Conservation (phyloP, 2,329 filamentous ascomycete species). For the Botrytis pseudocinerea region DNA sequence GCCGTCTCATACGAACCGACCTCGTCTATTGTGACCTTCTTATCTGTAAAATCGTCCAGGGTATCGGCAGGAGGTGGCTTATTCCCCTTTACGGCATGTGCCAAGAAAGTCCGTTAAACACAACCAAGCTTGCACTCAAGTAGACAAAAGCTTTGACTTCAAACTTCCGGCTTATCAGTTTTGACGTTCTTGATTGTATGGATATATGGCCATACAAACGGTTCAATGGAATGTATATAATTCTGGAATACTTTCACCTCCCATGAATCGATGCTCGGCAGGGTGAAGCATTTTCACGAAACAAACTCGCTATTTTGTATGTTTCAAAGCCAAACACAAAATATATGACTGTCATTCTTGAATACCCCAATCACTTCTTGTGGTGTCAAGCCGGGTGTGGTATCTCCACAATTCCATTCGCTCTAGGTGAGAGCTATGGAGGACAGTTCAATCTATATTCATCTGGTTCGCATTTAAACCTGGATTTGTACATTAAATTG, state of each 20-base stretch:
- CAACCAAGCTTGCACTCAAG: neutral
- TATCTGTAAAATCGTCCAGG: neutral
- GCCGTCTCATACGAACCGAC: neutral
- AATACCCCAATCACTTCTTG: neutral
- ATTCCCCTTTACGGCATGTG: neutral
- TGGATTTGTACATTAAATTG: neutral
- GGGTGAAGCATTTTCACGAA: neutral
- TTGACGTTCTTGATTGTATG: neutral
- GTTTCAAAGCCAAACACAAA: neutral
- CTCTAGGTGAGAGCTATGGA: too few species aligned
- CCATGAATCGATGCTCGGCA: neutral
- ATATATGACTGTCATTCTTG: neutral
- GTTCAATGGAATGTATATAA: neutral
- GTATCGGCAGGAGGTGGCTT: neutral
- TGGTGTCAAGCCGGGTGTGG: neutral
- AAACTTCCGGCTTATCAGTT: neutral
- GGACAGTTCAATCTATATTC: too few species aligned
- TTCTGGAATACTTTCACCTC: neutral
- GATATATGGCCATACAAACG: neutral
- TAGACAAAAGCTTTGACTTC: too few species aligned
- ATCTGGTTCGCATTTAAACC: neutral
- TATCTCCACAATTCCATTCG: too few species aligned
- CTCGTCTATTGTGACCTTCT: neutral
- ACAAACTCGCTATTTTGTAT: neutral
- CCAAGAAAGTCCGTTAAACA: neutral